These are phyloP conservation scores for Haplographium delicatum DNA, from an alignment of 495 filamentous ascomycete genomes.

Conservation along the genomic window DNA sequence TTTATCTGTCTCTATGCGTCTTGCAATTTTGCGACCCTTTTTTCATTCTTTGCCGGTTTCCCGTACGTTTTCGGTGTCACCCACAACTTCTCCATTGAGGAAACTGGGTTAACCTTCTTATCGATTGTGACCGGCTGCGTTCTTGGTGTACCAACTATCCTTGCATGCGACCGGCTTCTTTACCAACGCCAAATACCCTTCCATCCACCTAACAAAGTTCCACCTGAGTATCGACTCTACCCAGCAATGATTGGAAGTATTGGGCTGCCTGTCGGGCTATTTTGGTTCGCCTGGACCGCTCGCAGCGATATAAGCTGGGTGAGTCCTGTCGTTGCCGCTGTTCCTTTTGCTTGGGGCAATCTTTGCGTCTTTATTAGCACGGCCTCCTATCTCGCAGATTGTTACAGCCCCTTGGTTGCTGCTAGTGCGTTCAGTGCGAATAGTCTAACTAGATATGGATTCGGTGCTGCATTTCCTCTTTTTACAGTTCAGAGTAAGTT, in stretches of 20 bases:
- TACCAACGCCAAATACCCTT: no score
- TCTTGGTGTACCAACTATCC: not conserved
- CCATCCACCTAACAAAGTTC: no score
- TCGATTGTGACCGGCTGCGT: conserved; percentile 26
- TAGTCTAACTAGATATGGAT: conserved; percentile 54
- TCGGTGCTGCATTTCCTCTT: conserved; percentile 62
- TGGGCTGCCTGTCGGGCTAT: conserved; percentile 2
- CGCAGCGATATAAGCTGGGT: conserved; percentile 36
- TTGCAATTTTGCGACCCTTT: conserved; percentile 41
- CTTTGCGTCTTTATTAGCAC: conserved; percentile 49
- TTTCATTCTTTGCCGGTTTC: conserved; percentile 31
- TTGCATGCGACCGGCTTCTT: conserved; percentile 3
- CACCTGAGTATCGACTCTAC: not conserved
- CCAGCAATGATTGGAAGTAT: not conserved
- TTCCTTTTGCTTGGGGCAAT: conserved; percentile 66
- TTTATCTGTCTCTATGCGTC: conserved; percentile 40
- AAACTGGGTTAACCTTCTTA: conserved; percentile 30
- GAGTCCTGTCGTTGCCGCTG: conserved; percentile 42
- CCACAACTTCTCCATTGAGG: conserved; percentile 15
- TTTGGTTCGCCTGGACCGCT: conserved; percentile 45
- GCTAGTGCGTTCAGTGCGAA: conserved; percentile 61
- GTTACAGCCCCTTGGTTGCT: conserved; percentile 51
- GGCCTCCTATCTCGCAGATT: conserved; percentile 51
- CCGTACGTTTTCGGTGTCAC: conserved; percentile 29
- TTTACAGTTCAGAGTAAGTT: conserved; percentile 55